Conservation (phyloP, 1,284 basidiomycete species). For the Salmacisia buchloeana region DNA sequence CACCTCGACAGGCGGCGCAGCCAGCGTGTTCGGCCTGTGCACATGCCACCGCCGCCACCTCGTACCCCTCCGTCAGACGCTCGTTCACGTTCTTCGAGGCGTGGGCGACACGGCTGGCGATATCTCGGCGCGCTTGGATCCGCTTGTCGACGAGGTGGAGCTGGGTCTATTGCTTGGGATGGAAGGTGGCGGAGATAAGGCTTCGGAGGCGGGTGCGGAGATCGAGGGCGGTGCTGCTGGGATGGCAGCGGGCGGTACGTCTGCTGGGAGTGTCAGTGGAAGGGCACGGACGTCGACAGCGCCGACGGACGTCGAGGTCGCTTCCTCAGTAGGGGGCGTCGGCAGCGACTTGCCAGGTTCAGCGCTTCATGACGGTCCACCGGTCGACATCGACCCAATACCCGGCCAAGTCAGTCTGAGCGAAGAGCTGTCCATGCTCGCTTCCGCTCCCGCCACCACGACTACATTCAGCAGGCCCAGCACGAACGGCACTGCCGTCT, state of each 20-base stretch:
- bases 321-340: too few species aligned
- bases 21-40: not conserved
- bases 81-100: conserved; percentile 13
- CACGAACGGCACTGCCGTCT: too few species aligned
- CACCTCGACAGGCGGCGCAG: not conserved
- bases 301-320: too few species aligned
- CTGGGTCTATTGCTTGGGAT: conserved; percentile 31
- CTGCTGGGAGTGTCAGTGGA: too few species aligned
- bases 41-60: conserved; percentile 8
- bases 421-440: not conserved
- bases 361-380: not conserved
- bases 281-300: too few species aligned
- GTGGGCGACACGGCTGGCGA: conserved; percentile 20
- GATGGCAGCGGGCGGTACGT: not conserved
- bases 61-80: conserved; percentile 5
- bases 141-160: conserved; percentile 29
- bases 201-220: not conserved
- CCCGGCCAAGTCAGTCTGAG: conserved; percentile 8
- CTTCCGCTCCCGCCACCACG: not conserved
- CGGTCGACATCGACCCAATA: not conserved
- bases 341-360: not conserved
- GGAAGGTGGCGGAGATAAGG: conserved; percentile 18
- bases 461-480: too few species aligned
- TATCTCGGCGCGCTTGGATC: conserved; percentile 13
- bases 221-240: not conserved